Evolutionary conservation across 371 early-diverging fungal genomes (phyloP), one percentile per base, ranked within the genome.

Genomic region (Mucor plumbeus): DNA sequence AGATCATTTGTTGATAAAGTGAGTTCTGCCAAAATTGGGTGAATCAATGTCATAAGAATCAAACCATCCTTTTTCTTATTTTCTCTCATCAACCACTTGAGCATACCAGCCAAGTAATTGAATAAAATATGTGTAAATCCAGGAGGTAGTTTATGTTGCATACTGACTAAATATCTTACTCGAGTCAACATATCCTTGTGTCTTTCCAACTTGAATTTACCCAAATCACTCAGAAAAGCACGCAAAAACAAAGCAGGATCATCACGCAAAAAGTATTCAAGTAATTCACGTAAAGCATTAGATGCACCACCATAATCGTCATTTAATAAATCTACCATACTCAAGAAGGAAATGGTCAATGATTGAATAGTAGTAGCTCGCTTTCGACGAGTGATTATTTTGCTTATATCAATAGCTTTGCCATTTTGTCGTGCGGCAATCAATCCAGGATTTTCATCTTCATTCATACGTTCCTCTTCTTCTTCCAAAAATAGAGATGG

Each of bases 61-160:
- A 89, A 68, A 5, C 84, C 85, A 39, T 84, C 82, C 14, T 65
- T 65, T 4, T 62, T 53, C 15, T 48, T 61, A 19, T 68, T 67
- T 56, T 87, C 87, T 14, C 85, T 75, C 0, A 82, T 74, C 39
- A 81, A 73, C 87, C 88, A 89, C 63, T 87, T 89, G 7, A 88
- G 70, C 67, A 86, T 82, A 8, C 90, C 90, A 1, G 87, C 80
- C n/a, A 90, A 72, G 62, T 88, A 86, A 47, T 90, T 90, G 73
- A 88, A 87, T 47, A 88, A 39, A 5, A 81, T 74, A 61, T 85
- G 81, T 0, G 86, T 74, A 61, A 90, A 87, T 0, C 76, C 85
- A 7, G 88, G 87, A 0, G 90, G 88, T 7, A 87, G 60, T 26
- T 85, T 85, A 26, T 81, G 75, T 36, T 83, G 84, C 61, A 83